Base-by-base conservation (phyloP, 1,139 yeast genomes). In the Wickerhamomyces sp. region DNA sequence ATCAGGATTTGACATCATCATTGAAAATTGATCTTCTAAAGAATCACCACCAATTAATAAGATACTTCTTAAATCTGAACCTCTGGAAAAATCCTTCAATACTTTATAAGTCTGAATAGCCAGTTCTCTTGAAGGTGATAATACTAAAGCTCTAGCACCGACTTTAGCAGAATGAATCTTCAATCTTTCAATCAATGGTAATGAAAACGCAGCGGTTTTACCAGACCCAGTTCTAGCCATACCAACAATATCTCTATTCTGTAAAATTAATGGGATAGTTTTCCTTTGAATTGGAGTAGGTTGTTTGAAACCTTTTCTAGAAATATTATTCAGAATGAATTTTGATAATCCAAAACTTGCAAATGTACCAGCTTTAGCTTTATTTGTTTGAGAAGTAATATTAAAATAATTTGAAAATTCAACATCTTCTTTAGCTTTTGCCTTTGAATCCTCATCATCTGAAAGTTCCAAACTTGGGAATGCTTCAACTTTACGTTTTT, bases 151-250 rank as follows among this genome's bases (percentile, higher is more conserved):
- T 54, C 99, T 76, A 3, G 87, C 85, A 49, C 99, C 99, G 46
- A 87, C 87, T 61, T 82, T 84, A 34, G 96, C 90, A 41, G 87
- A 79, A 62, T 93, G 98, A 9, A 79, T 67, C 62, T 87, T 88
- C 53, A 91, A 71, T 59, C 78, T 84, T 59, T 94, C 98, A 55
- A 94, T 76, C 71, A 94, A 76, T 2, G 99, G 99, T 47, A 94
- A 69, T n/a, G 89, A 79, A 64, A 94, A 94, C 1, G 99, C 99
- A 6, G 98, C 98, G 0, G 99, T 94, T 63, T 94, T 94, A 73
- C 99, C 99, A 32, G 96, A 87, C 59, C 99, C 99, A 1, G 99
- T 94, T 61, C 98, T 78, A 23, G 99, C 99, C 96, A 94, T 94
- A 60, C 98, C 99, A 23, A 94, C 99, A 34, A 94, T 95, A 68